Evolutionary conservation across 805 yeast species (phyloP), one percentile per base, ranked within the genome.

Genomic region (Wickerhamiella vanderwaltii): DNA sequence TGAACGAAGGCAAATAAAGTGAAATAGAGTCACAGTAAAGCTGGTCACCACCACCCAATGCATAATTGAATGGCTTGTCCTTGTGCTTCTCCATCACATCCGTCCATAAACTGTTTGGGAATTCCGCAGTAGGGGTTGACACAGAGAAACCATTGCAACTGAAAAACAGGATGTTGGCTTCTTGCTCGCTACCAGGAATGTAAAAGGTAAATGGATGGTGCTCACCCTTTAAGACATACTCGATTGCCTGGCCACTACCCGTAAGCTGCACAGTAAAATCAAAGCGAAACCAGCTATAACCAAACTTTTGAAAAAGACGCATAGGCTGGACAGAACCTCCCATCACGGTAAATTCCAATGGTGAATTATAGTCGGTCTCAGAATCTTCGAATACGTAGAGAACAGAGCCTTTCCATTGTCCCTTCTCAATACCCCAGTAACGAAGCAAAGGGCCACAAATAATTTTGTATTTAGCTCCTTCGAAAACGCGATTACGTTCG

Each of bases 41-140:
- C 62, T 88, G 98, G 61, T 88, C 98, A 24, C 98, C 98, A 40
- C 97, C 97, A 22, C 97, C 97, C 22, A 91, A 65, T 94, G 88
- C 87, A 4, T 85, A 96, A 58, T 88, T 95, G 61, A 84, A 84
- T 31, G 68, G 72, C 29, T 72, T 73, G 29, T 68, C 64, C 13
- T 64, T 58, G 55, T 88, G 95, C 46, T 74, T 73, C 20, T 69
- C 65, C 51, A 87, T 52, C 3, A 88, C 93, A 55, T 91, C 96
- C 29, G 65, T 68, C 97, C 97, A 88, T 48, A 91, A 60, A 2
- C 83, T 77, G 6, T 87, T 83, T 45, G 76, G 73, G 62, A 76
- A 91, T 4, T 59, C 59, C 0, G 64, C 53, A 1, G 95, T 77
- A 42, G 78, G 80, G 1, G 83, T 79, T 3, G 70, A 71, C 38